These are phyloP conservation scores for Aspergillus sp. DNA, from an alignment of 2,329 filamentous ascomycete species.

Conservation along the genomic window DNA sequence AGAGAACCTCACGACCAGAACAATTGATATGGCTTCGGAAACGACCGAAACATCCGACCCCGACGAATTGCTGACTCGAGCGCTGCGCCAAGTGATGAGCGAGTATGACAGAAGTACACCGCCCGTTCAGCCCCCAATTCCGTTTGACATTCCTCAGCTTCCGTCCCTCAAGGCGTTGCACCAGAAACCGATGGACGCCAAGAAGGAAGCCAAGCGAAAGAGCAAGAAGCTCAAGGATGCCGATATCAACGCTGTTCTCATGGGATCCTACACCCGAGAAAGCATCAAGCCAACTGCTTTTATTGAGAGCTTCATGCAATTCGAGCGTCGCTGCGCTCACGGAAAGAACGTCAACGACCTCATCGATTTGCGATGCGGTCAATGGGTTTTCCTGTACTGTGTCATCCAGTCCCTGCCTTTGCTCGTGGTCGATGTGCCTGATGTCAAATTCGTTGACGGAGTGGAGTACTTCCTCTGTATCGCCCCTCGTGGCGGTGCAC, in stretches of 20 bases:
- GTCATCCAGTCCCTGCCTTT: conserved; percentile 47
- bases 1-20: conserved; percentile 69
- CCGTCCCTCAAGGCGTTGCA: conserved; percentile 65
- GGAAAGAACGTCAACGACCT: conserved; percentile 43
- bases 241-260: conserved; percentile 71
- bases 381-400: conserved; percentile 49
- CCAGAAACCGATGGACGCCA: conserved; percentile 61
- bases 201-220: conserved; percentile 69
- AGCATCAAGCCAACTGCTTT: conserved; percentile 49
- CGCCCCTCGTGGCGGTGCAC: conserved; percentile 43
- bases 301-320: conserved; percentile 45
- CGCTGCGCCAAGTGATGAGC: conserved; percentile 71
- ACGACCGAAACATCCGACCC: conserved; percentile 43
- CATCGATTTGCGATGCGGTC: conserved; percentile 43
- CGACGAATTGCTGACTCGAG: conserved; percentile 60
- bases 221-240: conserved; percentile 70
- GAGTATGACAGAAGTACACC: conserved; percentile 88
- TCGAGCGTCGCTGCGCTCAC: conserved; percentile 40
- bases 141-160: conserved; percentile 78
- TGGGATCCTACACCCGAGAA: conserved; percentile 76
- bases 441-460: conserved; percentile 39
- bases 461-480: conserved; percentile 50
- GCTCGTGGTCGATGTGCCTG: conserved; percentile 45
- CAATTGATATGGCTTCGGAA: conserved; percentile 62
- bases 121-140: conserved; percentile 84